Evolutionary conservation across 169 alveolate genomes (phyloP), one percentile per base, ranked within the genome.

Genomic region (Eimeria acervulina): DNA sequence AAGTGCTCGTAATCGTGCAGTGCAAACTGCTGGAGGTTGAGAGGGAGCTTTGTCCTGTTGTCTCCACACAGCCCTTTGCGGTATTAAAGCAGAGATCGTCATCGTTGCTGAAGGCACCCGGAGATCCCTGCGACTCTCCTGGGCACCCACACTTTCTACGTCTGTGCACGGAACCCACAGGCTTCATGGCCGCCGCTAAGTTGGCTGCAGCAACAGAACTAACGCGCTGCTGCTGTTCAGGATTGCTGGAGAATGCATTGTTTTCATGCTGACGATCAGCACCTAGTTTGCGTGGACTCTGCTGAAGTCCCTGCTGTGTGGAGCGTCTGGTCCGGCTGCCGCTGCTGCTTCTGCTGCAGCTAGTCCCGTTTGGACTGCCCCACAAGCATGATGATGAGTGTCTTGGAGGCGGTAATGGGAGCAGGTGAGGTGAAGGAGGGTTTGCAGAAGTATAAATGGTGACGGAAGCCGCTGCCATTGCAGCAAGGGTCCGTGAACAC

Each of bases 391-490:
- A 15, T 4, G 74, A 31, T 85, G 59, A 33, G 44, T 66, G n/a
- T 40, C 85, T 31, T 6, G 94, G 44, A 7, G 70, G 42, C 33
- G 59, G 85, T 31, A 17, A 21, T 4, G 36, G 81, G 47, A 63
- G 47, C 0, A 36, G 36, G n/a, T n/a, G n/a, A 38, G 81, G 72
- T 12, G 84, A 23, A n/a, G 70, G 51, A 23, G 94, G 42, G 72
- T 70, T 33, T 51, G 42, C 61, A 63, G 81, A 23, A 10, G 63
- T 28, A 26, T 52, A 68, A 40, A 40, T 28, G n/a, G 94, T 85
- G 21, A 66, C 94, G 4, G 84, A 61, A 15, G 94, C 94, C 38
- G 94, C 84, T n/a, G 85, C 94, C 52, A 66, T 47, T n/a, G 94
- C 94, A 88, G 94, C 94, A 88, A 88, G 59, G 8, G 68, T 26